A percentile compares a stretch with the other conserved stretches of the same genome.
Conservation (phyloP, 371 early-diverging fungal species). For the Thermomucor indicae-seudaticae region DNA sequence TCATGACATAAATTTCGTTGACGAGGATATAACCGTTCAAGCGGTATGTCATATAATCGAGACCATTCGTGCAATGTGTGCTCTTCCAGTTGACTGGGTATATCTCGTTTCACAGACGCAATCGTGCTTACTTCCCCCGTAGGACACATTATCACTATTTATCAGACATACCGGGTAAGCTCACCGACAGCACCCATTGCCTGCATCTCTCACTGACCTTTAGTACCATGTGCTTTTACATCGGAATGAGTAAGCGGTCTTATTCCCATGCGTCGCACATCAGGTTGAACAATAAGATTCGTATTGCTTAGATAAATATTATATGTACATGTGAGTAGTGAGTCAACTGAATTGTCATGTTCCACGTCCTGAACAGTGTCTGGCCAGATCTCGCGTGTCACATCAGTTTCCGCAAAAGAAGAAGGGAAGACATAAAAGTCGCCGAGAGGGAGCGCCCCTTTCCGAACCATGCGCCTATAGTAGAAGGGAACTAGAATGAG, state of each 20-base stretch:
- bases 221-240: constrained; percentile 14
- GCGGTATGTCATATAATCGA: constrained; percentile 29
- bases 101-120: constrained; percentile 9
- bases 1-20: neutral
- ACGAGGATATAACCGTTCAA: neutral
- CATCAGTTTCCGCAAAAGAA: too few relatives aligned
- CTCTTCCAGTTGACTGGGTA: constrained; percentile 21
- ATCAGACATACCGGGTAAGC: neutral
- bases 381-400: too few relatives aligned
- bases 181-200: neutral
- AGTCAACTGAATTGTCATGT: neutral
- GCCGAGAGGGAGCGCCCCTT: constrained; percentile 37
- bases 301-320: constrained; percentile 38
- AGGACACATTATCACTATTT: constrained; percentile 31
- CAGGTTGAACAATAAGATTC: constrained; percentile 38
- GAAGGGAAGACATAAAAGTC: constrained; percentile 36
- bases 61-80: constrained; percentile 29
- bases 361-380: neutral
- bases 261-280: constrained; percentile 26
- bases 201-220: constrained; percentile 13
- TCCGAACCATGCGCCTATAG: constrained; percentile 29
- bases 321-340: constrained; percentile 26
- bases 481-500: neutral
- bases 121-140: constrained; percentile 26
- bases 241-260: constrained; percentile 18